phyloP scores from a whole-genome alignment of 2,329 filamentous ascomycete species.

The Monilinia aucupariae region DNA sequence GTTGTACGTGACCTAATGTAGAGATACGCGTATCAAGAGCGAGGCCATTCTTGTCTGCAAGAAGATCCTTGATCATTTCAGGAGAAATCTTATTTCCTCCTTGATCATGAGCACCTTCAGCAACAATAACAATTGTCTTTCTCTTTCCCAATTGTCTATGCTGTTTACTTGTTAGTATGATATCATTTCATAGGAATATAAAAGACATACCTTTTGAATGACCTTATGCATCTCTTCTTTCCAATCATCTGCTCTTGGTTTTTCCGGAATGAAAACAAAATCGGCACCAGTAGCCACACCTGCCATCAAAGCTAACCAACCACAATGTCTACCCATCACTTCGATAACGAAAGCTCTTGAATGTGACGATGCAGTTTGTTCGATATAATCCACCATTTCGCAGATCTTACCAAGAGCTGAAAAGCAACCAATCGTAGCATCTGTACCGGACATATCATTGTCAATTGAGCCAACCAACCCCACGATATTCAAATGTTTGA shows the following conservation, averaged over 20 bases:
- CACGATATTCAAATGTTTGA: slow-evolving; percentile 88
- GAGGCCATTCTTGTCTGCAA: slow-evolving; percentile 71
- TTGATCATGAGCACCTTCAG: slow-evolving; percentile 85
- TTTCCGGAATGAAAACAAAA: slow-evolving; percentile 95
- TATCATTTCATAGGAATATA: background rate
- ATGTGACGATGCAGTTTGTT: slow-evolving; percentile 90
- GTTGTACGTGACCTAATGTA: slow-evolving; percentile 93
- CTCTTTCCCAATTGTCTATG: slow-evolving; percentile 87
- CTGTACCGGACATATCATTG: slow-evolving; percentile 95
- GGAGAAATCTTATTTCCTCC: slow-evolving; percentile 79
- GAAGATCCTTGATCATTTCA: slow-evolving; percentile 75
- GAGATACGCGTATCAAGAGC: slow-evolving; percentile 89
- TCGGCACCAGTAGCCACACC: slow-evolving; percentile 93
- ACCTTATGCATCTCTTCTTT: slow-evolving; percentile 78
- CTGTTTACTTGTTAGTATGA: slow-evolving; percentile 40
- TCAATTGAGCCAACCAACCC: slow-evolving; percentile 96
- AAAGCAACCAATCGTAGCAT: slow-evolving; percentile 96
- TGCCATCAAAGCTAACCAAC: slow-evolving; percentile 94
- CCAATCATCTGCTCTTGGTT: slow-evolving; percentile 83
- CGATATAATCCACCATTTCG: slow-evolving; percentile 93
- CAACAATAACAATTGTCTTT: slow-evolving; percentile 96
- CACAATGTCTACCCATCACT: slow-evolving; percentile 97
- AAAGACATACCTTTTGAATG: slow-evolving; percentile 56
- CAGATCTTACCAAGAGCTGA: slow-evolving; percentile 90
- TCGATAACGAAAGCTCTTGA: slow-evolving; percentile 96